Conservation (phyloP, 2,329 filamentous ascomycete genomes). For the Alternaria sp. region DNA sequence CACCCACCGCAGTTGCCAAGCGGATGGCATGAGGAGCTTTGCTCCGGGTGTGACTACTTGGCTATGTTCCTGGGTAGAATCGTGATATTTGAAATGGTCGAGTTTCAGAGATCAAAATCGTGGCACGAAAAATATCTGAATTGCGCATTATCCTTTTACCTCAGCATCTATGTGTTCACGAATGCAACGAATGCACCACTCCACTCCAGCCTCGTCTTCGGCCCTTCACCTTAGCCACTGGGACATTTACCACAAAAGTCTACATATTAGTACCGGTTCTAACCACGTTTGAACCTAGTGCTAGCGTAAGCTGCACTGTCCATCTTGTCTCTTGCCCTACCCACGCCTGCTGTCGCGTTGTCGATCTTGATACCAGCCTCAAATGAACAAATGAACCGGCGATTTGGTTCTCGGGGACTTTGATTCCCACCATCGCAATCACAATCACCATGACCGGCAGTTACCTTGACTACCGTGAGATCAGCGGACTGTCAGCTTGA, state of each 20-base stretch:
- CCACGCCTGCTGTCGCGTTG: neutral
- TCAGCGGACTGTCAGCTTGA: neutral
- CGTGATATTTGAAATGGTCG: rapidly evolving
- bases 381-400: neutral
- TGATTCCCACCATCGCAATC: neutral
- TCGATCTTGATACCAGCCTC: neutral
- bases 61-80: neutral
- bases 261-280: neutral
- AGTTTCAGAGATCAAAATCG: neutral
- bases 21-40: neutral
- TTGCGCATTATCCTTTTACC: neutral
- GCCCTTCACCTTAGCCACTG: neutral
- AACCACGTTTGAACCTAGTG: neutral
- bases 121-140: neutral
- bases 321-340: neutral
- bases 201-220: neutral
- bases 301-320: neutral
- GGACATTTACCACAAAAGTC: neutral
- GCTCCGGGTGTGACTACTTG: neutral
- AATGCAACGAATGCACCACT: neutral
- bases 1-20: neutral
- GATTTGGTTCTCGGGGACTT: neutral
- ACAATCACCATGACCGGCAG: neutral
- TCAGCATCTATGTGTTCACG: neutral
- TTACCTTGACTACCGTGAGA: neutral